Conservation (phyloP, 352 stramenopile species). For the Elongisporangium prolatum region DNA sequence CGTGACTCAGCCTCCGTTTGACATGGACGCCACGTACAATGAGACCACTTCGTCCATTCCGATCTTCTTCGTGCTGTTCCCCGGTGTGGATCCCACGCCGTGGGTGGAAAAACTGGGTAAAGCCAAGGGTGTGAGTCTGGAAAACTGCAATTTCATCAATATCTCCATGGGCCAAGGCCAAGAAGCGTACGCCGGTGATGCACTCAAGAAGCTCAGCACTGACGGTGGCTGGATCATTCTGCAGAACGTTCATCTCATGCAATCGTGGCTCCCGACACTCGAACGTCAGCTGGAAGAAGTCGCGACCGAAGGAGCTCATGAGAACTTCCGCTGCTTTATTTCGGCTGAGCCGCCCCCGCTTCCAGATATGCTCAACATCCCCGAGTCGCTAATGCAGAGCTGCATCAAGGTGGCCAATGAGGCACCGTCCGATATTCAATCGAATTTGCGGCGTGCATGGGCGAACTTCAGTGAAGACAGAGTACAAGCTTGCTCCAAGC, state of each 20-base stretch:
- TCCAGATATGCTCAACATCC: slow-evolving; percentile 94
- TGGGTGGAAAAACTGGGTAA: slow-evolving; percentile 92
- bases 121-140: slow-evolving; percentile 84
- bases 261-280: slow-evolving; percentile 92
- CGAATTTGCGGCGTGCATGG: slow-evolving; percentile 92
- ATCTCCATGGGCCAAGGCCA: slow-evolving; percentile 93
- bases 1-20: slow-evolving; percentile 89
- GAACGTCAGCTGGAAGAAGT: slow-evolving; percentile 92
- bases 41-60: slow-evolving; percentile 91
- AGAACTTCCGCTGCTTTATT: slow-evolving; percentile 96
- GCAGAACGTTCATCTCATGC: slow-evolving; percentile 96
- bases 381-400: slow-evolving; percentile 93
- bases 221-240: slow-evolving; percentile 95
- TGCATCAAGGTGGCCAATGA: slow-evolving; percentile 97
- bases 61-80: slow-evolving; percentile 95
- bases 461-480: slow-evolving; percentile 92
- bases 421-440: slow-evolving; percentile 94
- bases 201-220: slow-evolving; percentile 88
- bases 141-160: slow-evolving; percentile 96
- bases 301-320: slow-evolving; percentile 84
- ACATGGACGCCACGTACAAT: slow-evolving; percentile 89
- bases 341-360: slow-evolving; percentile 92
- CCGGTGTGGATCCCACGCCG: slow-evolving; percentile 92
- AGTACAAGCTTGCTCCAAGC: slow-evolving; percentile 83
- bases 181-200: slow-evolving; percentile 89